phyloP scores from a whole-genome alignment of 371 early-diverging fungal genomes.

The Mortierella sp. region DNA sequence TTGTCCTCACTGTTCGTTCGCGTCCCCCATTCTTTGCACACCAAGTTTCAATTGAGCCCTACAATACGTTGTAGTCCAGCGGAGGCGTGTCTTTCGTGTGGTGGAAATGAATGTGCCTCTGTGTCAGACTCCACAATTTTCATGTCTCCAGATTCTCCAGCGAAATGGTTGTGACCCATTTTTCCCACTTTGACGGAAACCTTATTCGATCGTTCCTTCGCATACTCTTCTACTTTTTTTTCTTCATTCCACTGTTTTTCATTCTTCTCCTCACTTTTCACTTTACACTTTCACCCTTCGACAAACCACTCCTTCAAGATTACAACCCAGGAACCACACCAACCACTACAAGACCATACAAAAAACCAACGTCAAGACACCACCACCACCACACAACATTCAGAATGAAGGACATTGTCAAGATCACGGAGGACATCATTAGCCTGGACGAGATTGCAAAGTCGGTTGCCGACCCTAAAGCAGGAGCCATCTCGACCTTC shows the following conservation, averaged over 20 bases:
- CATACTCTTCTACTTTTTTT: not conserved
- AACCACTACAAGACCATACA: not conserved
- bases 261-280: not conserved
- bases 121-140: not conserved
- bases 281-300: too few relatives aligned
- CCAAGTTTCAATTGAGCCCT: not conserved
- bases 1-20: not conserved
- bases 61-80: not conserved
- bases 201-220: not conserved
- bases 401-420: conserved; percentile 63
- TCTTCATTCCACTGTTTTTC: not conserved
- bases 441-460: conserved; percentile 62
- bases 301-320: not conserved
- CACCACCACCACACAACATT: too few relatives aligned
- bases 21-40: not conserved
- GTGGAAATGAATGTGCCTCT: not conserved
- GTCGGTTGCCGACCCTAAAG: conserved; percentile 73
- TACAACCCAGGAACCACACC: not conserved
- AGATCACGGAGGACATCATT: conserved; percentile 63
- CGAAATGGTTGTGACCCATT: not conserved
- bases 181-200: not conserved
- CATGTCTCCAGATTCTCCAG: not conserved
- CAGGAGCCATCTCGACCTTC: conserved; percentile 90
- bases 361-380: not conserved
- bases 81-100: not conserved